Conservation (phyloP, 2,329 filamentous ascomycete genomes). For the Aureobasidium sp. region DNA sequence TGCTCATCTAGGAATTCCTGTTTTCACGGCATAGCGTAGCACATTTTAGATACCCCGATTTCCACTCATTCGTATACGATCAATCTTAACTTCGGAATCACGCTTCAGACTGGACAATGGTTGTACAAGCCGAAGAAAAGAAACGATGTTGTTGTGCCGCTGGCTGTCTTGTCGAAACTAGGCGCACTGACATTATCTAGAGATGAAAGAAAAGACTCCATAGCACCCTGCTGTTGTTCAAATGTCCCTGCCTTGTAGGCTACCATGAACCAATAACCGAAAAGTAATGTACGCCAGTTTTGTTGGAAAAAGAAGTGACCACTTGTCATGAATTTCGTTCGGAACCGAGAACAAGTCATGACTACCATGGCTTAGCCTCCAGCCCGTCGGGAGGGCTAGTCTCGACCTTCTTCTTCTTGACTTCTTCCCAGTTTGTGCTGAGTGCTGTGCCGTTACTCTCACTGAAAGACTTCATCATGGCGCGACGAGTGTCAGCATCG, state of each 20-base stretch:
- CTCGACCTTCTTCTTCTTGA: slow-evolving; percentile 64
- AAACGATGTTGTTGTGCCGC: neutral
- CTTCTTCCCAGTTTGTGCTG: slow-evolving; percentile 87
- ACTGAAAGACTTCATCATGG: slow-evolving; percentile 95
- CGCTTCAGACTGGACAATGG: too few species aligned
- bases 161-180: too few species aligned
- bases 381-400: slow-evolving; percentile 69
- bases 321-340: too few species aligned
- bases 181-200: too few species aligned
- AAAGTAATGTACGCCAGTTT: too few species aligned
- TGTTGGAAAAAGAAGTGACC: too few species aligned
- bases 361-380: slow-evolving; percentile 63
- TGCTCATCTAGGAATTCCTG: neutral
- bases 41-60: slow-evolving; percentile 12
- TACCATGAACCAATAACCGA: neutral
- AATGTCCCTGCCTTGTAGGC: neutral
- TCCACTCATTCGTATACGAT: neutral
- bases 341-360: too few species aligned
- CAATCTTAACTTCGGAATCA: too few species aligned
- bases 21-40: neutral
- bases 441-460: slow-evolving; percentile 91
- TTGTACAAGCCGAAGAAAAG: too few species aligned
- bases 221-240: neutral
- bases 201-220: neutral
- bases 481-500: slow-evolving; percentile 71